Evolutionary conservation across 306 rosid species (phyloP).

Genomic region (Gleditsia sinensis): DNA sequence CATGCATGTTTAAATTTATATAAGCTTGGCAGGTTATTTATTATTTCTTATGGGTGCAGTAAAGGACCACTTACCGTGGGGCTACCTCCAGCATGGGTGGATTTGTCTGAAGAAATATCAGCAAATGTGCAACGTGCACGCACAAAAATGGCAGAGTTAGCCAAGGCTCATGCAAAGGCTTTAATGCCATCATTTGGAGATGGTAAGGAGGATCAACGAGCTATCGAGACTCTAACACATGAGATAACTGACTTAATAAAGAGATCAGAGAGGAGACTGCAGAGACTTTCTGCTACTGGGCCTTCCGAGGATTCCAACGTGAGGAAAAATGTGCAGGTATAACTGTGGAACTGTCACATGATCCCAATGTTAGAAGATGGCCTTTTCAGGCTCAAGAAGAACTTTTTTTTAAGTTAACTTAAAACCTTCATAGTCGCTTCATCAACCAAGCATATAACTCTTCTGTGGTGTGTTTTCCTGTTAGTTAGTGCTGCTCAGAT

Average conservation of each 20-base stretch:
- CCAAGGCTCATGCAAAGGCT: slow-evolving; percentile 92
- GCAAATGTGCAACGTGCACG: slow-evolving; percentile 84
- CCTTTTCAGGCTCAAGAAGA: slow-evolving; percentile 19
- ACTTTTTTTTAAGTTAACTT: slow-evolving; percentile 9
- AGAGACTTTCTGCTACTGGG: slow-evolving; percentile 76
- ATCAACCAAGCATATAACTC: slow-evolving; percentile 14
- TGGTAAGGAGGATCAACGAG: slow-evolving; percentile 85
- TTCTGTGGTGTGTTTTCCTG: neutral
- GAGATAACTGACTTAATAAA: slow-evolving; percentile 82
- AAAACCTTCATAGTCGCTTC: slow-evolving; percentile 22
- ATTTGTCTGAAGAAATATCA: slow-evolving; percentile 93
- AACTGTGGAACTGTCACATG: slow-evolving; percentile 21
- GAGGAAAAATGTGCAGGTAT: slow-evolving; percentile 98
- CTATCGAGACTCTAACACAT: slow-evolving; percentile 80
- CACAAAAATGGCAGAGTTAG: slow-evolving; percentile 75
- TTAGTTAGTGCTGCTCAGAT: slow-evolving; percentile 6
- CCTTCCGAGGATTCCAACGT: slow-evolving; percentile 94
- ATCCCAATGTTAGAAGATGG: slow-evolving; percentile 16
- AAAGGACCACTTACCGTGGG: slow-evolving; percentile 77
- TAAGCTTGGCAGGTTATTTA: neutral
- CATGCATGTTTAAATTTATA: neutral
- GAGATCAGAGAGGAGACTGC: slow-evolving; percentile 81
- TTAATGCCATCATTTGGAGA: slow-evolving; percentile 97
- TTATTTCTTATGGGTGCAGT: slow-evolving; percentile 51
- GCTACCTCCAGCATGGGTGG: slow-evolving; percentile 98